phyloP scores from a whole-genome alignment of 768 basidiomycete species.

The Tubosaeta sp. region DNA sequence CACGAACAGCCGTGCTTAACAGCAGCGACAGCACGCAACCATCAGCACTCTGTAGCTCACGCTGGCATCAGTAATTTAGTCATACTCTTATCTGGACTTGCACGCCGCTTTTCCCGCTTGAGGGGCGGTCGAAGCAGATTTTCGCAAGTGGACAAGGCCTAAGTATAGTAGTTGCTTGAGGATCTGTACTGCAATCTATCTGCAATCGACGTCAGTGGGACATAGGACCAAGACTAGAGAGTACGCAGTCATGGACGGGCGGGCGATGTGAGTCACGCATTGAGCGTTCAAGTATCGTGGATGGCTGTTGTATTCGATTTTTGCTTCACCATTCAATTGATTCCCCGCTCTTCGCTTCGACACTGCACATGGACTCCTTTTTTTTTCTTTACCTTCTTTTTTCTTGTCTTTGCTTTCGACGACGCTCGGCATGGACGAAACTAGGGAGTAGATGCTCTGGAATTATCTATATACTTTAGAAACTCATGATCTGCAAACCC shows the following conservation, averaged over 20 bases:
- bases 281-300: slow-evolving; percentile 19
- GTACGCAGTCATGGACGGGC: slow-evolving; percentile 18
- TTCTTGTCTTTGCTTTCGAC: neutral
- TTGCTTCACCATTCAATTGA: slow-evolving; percentile 7
- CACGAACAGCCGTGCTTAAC: slow-evolving; percentile 29
- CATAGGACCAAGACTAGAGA: slow-evolving; percentile 6
- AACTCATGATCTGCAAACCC: neutral
- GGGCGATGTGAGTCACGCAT: slow-evolving; percentile 10
- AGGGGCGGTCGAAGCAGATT: no score
- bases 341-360: neutral
- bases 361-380: neutral
- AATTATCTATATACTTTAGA: neutral
- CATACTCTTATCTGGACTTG: no score
- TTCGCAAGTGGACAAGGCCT: no score
- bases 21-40: slow-evolving; percentile 23
- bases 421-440: neutral
- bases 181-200: no score
- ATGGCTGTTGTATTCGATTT: slow-evolving; percentile 21
- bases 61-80: no score
- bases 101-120: no score
- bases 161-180: no score
- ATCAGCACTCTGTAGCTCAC: slow-evolving; percentile 21
- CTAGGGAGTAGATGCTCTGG: neutral
- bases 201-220: no score
- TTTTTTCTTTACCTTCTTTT: neutral